These are phyloP conservation scores for Termitomyces sp. DNA, from an alignment of 1,284 basidiomycete species.

Conservation along the genomic window DNA sequence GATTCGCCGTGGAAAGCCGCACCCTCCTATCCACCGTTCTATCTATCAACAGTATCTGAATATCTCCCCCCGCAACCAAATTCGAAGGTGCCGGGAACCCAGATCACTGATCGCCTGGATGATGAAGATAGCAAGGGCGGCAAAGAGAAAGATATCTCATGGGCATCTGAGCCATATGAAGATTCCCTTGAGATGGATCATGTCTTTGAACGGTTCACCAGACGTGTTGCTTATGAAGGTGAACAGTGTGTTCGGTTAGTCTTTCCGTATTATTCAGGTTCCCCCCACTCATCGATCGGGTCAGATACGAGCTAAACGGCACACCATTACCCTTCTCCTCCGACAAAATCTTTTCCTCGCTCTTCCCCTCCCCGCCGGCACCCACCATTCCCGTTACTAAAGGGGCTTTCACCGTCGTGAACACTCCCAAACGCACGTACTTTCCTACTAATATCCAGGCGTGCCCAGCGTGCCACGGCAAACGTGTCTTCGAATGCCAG, in stretches of 20 bases:
- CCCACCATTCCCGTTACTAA: slow-evolving; percentile 49
- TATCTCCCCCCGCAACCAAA: slow-evolving; percentile 57
- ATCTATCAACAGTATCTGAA: slow-evolving; percentile 68
- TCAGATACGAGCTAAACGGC: slow-evolving; percentile 73
- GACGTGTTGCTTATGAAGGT: slow-evolving; percentile 59
- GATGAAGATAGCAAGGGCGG: slow-evolving; percentile 29
- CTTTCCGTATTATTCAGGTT: not conserved
- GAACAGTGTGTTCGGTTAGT: slow-evolving; percentile 75
- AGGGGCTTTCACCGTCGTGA: slow-evolving; percentile 51
- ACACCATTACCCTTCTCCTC: slow-evolving; percentile 70
- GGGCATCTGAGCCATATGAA: slow-evolving; percentile 72
- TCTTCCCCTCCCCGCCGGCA: slow-evolving; percentile 57
- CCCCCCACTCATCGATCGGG: not conserved
- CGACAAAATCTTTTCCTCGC: slow-evolving; percentile 57
- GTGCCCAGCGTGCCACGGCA: slow-evolving; percentile 57
- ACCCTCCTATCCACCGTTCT: slow-evolving; percentile 62
- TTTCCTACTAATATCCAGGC: slow-evolving; percentile 40
- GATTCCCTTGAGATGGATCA: slow-evolving; percentile 71
- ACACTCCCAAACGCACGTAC: slow-evolving; percentile 45
- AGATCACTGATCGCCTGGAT: slow-evolving; percentile 34
- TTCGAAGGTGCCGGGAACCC: slow-evolving; percentile 36
- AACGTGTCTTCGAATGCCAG: slow-evolving; percentile 77
- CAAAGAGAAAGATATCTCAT: slow-evolving; percentile 47
- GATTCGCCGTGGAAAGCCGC: slow-evolving; percentile 60
- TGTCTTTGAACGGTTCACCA: slow-evolving; percentile 75